A percentile compares a stretch with the other conserved stretches of the same genome.
These are phyloP conservation scores for Coemansia biformis DNA, from an alignment of 192 early-diverging fungal genomes.

Conservation along the genomic window DNA sequence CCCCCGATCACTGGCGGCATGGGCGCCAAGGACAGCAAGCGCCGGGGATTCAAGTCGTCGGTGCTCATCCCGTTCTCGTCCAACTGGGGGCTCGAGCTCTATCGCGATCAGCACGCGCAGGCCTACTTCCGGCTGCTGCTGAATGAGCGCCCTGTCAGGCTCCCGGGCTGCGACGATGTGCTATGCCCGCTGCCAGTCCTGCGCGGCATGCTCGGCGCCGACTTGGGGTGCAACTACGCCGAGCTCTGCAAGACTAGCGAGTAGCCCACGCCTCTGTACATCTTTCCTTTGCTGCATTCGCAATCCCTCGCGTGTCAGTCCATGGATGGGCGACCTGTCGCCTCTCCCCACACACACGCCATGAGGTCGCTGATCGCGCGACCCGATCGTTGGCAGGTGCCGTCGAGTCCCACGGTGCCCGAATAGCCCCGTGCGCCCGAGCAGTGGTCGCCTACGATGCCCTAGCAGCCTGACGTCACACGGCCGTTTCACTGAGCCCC, in stretches of 20 bases:
- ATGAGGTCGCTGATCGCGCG: no score
- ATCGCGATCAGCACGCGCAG: conserved; percentile 12
- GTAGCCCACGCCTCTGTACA: no score
- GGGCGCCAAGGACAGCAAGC: conserved; percentile 1
- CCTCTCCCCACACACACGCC: no score
- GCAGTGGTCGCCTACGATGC: no score
- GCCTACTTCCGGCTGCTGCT: conserved; percentile 23
- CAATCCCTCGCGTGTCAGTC: no score
- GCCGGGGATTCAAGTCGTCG: conserved; percentile 27
- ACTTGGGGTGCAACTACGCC: conserved; percentile 30
- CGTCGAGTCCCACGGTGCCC: no score
- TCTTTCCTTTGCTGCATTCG: background rate
- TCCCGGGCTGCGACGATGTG: conserved; percentile 15
- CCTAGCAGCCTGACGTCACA: no score
- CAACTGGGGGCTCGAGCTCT: conserved; percentile 32
- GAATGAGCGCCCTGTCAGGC: conserved; percentile 20
- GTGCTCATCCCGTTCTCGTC: conserved; percentile 28
- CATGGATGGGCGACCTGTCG: no score
- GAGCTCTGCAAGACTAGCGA: conserved; percentile 7
- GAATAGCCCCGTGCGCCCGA: no score
- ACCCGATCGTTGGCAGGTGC: no score
- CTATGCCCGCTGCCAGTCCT: conserved; percentile 20
- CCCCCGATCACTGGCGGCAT: conserved; percentile 29
- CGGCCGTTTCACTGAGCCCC: no score
- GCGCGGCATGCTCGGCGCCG: conserved; percentile 14